Percentiles rank a stretch among this genome's conserved stretches.
phyloP scores from a whole-genome alignment of 768 basidiomycete species.

The Mycena maculata region DNA sequence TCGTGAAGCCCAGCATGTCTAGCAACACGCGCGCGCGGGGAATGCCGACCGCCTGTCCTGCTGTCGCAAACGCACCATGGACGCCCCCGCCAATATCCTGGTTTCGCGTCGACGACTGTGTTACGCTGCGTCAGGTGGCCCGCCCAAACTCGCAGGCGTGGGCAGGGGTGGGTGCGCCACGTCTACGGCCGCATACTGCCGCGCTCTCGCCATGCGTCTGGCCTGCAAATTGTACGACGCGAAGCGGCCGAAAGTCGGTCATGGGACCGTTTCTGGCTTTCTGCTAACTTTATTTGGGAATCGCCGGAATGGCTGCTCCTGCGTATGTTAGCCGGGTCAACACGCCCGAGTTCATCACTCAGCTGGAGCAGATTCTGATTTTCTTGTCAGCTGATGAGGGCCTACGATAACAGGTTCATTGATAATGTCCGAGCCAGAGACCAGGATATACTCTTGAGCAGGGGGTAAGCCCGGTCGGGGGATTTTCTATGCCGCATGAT shows the following conservation, averaged over 20 bases:
- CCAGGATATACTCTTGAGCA: not conserved
- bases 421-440: not conserved
- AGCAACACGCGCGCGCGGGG: not conserved
- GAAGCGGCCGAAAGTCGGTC: slow-evolving; percentile 5
- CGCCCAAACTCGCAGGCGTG: not conserved
- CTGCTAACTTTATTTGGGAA: not conserved
- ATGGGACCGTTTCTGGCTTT: slow-evolving; percentile 17
- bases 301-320: no score
- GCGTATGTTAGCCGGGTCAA: no score
- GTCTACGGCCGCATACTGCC: slow-evolving; percentile 15
- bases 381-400: no score
- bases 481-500: not conserved
- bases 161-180: no score
- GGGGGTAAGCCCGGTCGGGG: not conserved
- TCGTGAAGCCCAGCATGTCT: no score
- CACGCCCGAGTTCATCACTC: no score
- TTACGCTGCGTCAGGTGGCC: slow-evolving; percentile 18
- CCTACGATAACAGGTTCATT: no score
- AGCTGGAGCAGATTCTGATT: no score
- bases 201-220: not conserved
- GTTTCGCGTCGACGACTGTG: not conserved
- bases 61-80: not conserved
- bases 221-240: slow-evolving; percentile 18
- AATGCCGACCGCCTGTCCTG: slow-evolving; percentile 5
- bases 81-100: slow-evolving; percentile 11